Evolutionary conservation across 208 protist species (phyloP).

Genomic region (Vickermania ingenoplastis): DNA sequence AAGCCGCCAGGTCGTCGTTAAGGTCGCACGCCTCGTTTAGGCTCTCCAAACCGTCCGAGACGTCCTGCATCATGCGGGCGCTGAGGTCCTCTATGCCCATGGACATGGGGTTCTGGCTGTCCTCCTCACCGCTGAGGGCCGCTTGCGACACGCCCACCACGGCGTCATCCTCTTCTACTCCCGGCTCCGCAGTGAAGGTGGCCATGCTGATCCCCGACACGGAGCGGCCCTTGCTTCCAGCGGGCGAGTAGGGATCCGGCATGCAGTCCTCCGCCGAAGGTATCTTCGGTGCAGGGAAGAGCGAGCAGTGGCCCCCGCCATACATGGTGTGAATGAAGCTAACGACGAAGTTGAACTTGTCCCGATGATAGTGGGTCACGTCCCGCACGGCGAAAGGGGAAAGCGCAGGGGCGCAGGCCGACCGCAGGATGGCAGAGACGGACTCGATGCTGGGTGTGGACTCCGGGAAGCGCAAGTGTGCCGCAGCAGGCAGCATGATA

Average conservation of each 20-base stretch:
- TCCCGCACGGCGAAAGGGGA: conserved; percentile 54
- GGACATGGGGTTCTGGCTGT: background rate
- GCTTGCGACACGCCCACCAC: background rate
- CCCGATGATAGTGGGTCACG: conserved; percentile 51
- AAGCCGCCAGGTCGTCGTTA: conserved; percentile 56
- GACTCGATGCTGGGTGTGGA: conserved; percentile 10
- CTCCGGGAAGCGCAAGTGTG: background rate
- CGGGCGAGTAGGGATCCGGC: background rate
- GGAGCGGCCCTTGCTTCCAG: background rate
- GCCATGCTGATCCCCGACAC: background rate
- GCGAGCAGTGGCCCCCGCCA: conserved; percentile 76
- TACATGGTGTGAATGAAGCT: conserved; percentile 55
- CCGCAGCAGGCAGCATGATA: background rate
- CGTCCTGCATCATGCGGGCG: conserved; percentile 61
- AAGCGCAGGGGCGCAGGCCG: conserved; percentile 30
- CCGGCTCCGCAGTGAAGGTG: background rate
- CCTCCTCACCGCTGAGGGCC: background rate
- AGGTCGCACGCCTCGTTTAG: conserved; percentile 43
- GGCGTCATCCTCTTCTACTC: background rate
- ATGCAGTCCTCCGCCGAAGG: conserved; percentile 4
- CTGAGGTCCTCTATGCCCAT: conserved; percentile 24
- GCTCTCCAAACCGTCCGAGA: conserved; percentile 44
- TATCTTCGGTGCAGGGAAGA: conserved; percentile 26
- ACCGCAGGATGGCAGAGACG: conserved; percentile 10
- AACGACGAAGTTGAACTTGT: conserved; percentile 35